Base-by-base conservation (phyloP, 768 basidiomycete genomes). In the Pisolithus tinctorius region DNA sequence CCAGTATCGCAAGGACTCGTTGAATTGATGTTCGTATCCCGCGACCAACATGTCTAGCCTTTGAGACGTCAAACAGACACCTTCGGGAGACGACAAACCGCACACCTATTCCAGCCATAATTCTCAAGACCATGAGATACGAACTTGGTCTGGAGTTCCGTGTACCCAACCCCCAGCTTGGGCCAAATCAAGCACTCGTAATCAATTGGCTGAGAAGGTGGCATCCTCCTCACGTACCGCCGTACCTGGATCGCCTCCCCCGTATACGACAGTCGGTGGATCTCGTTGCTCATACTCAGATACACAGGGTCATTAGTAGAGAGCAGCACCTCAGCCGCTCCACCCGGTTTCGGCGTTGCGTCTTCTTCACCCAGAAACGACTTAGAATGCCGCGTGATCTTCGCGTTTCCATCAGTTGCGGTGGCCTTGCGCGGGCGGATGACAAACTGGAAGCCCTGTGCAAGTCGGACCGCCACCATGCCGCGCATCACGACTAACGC, bases 151-250 rank as follows among this genome's bases (percentile, higher is more conserved):
- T 76, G 74, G 23, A 88, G 74, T 60, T 88, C 86, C 0, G 88
- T 89, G 65, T 94, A 97, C 3, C 89, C 92, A 27, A 80, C 83
- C 47, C 92, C 90, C 17, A 89, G 74, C 60, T 89, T 89, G 17
- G 93, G 91, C 94, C 93, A 98, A 49, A 98, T 89, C 53, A 97
- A 71, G 62, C 92, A 95, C 56, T 86, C 78, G 65, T 99, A 98
- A 20, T 80, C 71, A 55, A 88, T 81, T 2, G 84, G 77, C 17
- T 76, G 76, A 48, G 77, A 80, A 52, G 71, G 74, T 47, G 80
- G 77, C 76, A 85, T 77, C 56, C 86, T 77, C 25, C 93, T 79
- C 26, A 91, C 86, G 63, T 92, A 93, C 38, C 91, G 77, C 58
- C 85, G 79, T 16, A 97, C 92, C 60, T 92, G 86, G 53, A 98